Conservation (phyloP, 2,329 filamentous ascomycete genomes). For the Aureobasidium namibiae region DNA sequence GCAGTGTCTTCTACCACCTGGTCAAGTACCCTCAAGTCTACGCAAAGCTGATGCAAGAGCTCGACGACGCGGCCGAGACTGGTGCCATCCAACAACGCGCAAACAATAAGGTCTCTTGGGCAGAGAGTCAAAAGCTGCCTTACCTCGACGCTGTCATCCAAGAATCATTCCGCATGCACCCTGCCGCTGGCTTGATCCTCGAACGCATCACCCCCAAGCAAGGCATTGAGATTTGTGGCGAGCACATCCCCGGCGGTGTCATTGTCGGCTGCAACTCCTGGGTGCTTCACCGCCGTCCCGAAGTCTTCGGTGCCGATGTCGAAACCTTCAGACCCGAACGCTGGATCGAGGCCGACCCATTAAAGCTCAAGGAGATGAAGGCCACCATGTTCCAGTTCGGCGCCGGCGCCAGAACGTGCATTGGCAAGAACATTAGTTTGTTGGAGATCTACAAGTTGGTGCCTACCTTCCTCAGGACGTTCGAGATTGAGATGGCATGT, state of each 20-base stretch:
- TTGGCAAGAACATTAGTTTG: conserved; percentile 47
- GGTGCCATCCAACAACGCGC: conserved; percentile 38
- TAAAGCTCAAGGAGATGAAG: conserved; percentile 57
- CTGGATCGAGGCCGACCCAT: conserved; percentile 49
- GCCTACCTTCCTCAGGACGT: conserved; percentile 53
- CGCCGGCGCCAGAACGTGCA: conserved; percentile 60
- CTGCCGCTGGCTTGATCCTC: conserved; percentile 62
- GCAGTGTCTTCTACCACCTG: conserved; percentile 65
- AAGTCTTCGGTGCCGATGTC: conserved; percentile 59
- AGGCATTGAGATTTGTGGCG: conserved; percentile 56
- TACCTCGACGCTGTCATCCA: conserved; percentile 74
- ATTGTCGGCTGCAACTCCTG: conserved; percentile 68
- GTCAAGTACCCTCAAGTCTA: conserved; percentile 54
- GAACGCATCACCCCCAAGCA: conserved; percentile 63
- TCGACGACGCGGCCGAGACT: conserved; percentile 50
- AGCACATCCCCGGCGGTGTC: conserved; percentile 58
- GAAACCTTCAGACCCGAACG: conserved; percentile 61
- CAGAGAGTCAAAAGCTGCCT: conserved; percentile 59
- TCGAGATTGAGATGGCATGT: conserved; percentile 44
- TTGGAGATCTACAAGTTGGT: conserved; percentile 45
- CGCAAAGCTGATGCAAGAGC: conserved; percentile 49
- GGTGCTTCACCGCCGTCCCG: conserved; percentile 61
- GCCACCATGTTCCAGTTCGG: conserved; percentile 61
- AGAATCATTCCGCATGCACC: conserved; percentile 69
- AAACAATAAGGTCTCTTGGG: conserved; percentile 58